phyloP scores from a whole-genome alignment of 2,329 filamentous ascomycete genomes.

The Colletotrichum euphorbiae region DNA sequence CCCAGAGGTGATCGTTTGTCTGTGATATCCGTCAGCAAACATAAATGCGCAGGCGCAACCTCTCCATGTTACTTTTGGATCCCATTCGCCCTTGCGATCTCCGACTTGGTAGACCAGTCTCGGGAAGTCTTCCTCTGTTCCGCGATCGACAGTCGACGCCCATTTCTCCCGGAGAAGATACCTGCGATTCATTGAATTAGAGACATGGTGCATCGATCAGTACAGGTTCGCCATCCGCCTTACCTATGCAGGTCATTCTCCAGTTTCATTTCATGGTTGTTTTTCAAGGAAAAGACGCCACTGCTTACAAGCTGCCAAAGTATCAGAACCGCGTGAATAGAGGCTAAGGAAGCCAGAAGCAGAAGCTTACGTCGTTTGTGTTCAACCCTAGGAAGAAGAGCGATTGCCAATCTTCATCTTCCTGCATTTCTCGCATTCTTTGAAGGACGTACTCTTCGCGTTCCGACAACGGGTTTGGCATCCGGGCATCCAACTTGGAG shows the following conservation, averaged over 20 bases:
- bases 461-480: neutral
- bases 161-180: conserved; percentile 25
- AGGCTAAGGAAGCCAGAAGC: too few relatives aligned
- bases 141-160: conserved; percentile 8
- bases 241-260: conserved; percentile 44
- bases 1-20: conserved; percentile 46
- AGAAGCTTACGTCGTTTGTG: conserved; percentile 46
- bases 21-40: conserved; percentile 21
- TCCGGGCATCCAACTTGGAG: conserved; percentile 41
- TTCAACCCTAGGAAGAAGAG: conserved; percentile 46
- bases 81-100: conserved; percentile 43
- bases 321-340: neutral
- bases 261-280: conserved; percentile 31
- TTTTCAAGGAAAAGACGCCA: conserved; percentile 42
- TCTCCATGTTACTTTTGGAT: conserved; percentile 39
- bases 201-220: neutral
- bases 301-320: conserved; percentile 42
- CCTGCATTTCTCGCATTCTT: conserved; percentile 34
- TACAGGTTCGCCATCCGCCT: neutral
- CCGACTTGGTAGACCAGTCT: conserved; percentile 42
- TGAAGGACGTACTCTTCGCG: neutral
- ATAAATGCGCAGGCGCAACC: neutral
- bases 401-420: conserved; percentile 49
- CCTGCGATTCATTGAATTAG: neutral
- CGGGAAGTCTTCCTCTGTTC: neutral